These are phyloP conservation scores for Solanum commersonii DNA, from an alignment of 257 asterid species.

Conservation along the genomic window DNA sequence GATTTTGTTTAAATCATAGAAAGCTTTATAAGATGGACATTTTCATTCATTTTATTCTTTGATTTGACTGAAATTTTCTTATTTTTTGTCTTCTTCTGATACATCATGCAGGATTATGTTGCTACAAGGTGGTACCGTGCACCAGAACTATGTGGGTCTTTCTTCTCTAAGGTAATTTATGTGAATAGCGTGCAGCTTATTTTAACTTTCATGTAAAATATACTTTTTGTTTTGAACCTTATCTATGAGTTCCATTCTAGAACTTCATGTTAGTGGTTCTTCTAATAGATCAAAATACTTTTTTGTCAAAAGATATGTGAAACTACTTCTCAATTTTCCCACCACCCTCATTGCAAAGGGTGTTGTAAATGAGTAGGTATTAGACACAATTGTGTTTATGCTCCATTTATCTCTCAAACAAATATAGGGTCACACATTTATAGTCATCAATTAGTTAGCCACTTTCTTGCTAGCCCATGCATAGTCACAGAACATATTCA, in stretches of 20 bases:
- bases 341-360: not conserved
- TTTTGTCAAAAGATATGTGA: not conserved
- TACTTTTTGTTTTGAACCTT: not conserved
- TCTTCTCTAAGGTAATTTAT: slow-evolving; percentile 74
- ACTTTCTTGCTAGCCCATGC: not conserved
- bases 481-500: not conserved
- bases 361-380: not conserved
- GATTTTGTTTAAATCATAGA: not conserved
- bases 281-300: not conserved
- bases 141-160: slow-evolving; percentile 96
- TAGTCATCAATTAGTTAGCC: not conserved
- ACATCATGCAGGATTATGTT: slow-evolving; percentile 72
- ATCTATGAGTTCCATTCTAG: not conserved
- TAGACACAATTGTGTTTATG: not conserved
- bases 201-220: not conserved
- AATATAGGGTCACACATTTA: not conserved
- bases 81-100: not conserved
- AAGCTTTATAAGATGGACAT: not conserved
- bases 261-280: not conserved
- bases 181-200: slow-evolving; percentile 1
- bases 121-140: slow-evolving; percentile 99
- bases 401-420: not conserved
- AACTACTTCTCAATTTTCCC: not conserved
- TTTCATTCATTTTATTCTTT: not conserved
- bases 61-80: not conserved